Evolutionary conservation across 2,329 filamentous ascomycete species (phyloP).

Genomic region (Aspergillus sp.): DNA sequence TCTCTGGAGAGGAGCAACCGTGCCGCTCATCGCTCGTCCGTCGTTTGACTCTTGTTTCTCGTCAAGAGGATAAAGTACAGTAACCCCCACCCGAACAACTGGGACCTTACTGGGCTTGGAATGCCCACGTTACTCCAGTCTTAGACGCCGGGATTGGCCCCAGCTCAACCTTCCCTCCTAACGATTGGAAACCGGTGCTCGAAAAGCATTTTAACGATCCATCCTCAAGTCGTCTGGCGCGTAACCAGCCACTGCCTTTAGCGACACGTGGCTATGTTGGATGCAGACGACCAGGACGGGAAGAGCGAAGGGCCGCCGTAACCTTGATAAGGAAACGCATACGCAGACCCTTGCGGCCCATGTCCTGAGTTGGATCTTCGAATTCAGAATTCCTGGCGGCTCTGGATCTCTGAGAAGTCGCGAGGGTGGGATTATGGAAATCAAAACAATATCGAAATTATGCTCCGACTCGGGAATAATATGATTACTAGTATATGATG

Average conservation of each 20-base stretch:
- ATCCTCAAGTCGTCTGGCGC: constrained; percentile 23
- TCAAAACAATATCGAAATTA: not conserved
- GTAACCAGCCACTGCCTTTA: constrained; percentile 19
- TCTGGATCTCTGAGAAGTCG: not conserved
- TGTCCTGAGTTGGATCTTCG: not conserved
- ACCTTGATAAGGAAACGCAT: not conserved
- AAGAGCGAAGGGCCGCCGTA: not conserved
- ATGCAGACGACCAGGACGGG: constrained; percentile 23
- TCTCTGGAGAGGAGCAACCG: not conserved
- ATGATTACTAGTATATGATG: not conserved
- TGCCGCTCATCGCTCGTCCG: not conserved
- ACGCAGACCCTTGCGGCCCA: not conserved
- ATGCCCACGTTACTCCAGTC: not conserved
- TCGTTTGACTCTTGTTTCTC: not conserved
- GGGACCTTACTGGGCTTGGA: not conserved
- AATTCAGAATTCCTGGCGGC: not conserved
- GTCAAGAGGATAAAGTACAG: not conserved
- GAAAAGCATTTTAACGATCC: constrained; percentile 6
- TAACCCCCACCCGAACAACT: constrained; percentile 1
- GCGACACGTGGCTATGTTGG: constrained; percentile 27
- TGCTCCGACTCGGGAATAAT: not conserved
- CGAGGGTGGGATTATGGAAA: not conserved
- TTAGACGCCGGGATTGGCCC: constrained; percentile 10
- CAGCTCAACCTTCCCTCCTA: constrained; percentile 3
- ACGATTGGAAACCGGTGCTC: constrained; percentile 15